phyloP scores from a whole-genome alignment of 495 filamentous ascomycete genomes.

The Penicillium bovifimosum region DNA sequence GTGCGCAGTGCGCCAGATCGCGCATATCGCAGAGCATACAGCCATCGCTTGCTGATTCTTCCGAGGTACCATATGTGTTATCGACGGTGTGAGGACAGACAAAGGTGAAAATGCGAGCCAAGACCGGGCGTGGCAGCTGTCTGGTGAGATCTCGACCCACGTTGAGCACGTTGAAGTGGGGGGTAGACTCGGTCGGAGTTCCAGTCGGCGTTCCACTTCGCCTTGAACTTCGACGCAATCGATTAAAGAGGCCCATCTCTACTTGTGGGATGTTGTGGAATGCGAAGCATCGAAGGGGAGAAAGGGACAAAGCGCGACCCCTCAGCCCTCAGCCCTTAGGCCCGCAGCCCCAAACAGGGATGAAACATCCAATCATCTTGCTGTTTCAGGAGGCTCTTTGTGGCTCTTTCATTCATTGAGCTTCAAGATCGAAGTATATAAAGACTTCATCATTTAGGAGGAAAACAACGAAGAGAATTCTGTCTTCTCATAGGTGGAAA shows the following conservation, averaged over 20 bases:
- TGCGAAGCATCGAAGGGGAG: background rate
- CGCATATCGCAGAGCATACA: slow-evolving; percentile 96
- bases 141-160: slow-evolving; percentile 44
- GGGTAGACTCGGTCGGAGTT: slow-evolving; percentile 22
- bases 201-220: slow-evolving; percentile 34
- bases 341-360: slow-evolving; percentile 9
- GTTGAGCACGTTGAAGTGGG: slow-evolving; percentile 18
- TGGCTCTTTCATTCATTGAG: background rate
- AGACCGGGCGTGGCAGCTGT: slow-evolving; percentile 55
- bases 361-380: slow-evolving; percentile 19
- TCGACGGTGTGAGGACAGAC: slow-evolving; percentile 82
- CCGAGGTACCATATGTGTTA: slow-evolving; percentile 70
- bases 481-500: background rate
- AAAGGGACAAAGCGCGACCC: slow-evolving; percentile 7
- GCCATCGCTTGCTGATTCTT: slow-evolving; percentile 75
- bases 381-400: background rate
- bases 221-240: slow-evolving; percentile 31
- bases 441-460: too few species aligned
- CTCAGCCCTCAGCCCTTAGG: background rate
- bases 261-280: background rate
- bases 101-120: slow-evolving; percentile 68
- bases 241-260: slow-evolving; percentile 37
- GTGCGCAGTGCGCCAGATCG: slow-evolving; percentile 74
- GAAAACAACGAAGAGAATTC: too few species aligned
- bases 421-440: background rate